Conservation (phyloP, 768 basidiomycete species). For the Lactifluus volemus region DNA sequence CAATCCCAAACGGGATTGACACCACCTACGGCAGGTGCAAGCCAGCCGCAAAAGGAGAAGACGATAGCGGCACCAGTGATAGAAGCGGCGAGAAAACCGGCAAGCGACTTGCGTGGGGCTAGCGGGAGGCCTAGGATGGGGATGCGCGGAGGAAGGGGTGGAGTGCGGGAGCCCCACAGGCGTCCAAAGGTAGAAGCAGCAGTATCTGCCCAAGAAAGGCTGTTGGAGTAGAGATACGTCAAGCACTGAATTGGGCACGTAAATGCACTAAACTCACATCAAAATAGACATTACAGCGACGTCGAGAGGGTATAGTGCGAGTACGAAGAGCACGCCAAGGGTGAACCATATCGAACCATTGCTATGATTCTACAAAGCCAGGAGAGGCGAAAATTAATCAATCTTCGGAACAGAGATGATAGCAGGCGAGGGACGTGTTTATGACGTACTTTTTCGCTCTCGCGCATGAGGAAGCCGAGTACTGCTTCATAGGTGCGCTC, state of each 20-base stretch:
- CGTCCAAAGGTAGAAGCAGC: conserved; percentile 89
- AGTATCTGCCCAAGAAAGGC: conserved; percentile 94
- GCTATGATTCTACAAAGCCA: conserved; percentile 41
- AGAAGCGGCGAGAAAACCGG: conserved; percentile 73
- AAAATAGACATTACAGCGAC: conserved; percentile 85
- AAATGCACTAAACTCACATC: conserved; percentile 37
- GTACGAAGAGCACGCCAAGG: conserved; percentile 70
- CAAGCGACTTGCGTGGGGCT: conserved; percentile 75
- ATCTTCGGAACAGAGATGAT: not conserved
- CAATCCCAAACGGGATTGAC: conserved; percentile 46
- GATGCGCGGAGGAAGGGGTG: conserved; percentile 44
- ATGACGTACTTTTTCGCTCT: conserved; percentile 62
- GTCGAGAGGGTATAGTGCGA: conserved; percentile 72
- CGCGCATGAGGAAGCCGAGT: conserved; percentile 83
- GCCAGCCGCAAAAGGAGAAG: conserved; percentile 59
- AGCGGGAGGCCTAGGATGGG: conserved; percentile 50
- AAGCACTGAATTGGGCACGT: not conserved
- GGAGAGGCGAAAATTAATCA: not conserved
- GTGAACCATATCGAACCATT: conserved; percentile 94
- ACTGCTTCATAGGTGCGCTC: conserved; percentile 60
- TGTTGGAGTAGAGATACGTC: conserved; percentile 26
- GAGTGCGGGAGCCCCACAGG: conserved; percentile 66
- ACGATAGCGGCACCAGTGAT: conserved; percentile 63
- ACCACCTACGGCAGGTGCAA: conserved; percentile 40
- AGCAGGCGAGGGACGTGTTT: not conserved